Evolutionary conservation across 2,329 filamentous ascomycete species (phyloP).

Genomic region (Drechslerella dactyloides): DNA sequence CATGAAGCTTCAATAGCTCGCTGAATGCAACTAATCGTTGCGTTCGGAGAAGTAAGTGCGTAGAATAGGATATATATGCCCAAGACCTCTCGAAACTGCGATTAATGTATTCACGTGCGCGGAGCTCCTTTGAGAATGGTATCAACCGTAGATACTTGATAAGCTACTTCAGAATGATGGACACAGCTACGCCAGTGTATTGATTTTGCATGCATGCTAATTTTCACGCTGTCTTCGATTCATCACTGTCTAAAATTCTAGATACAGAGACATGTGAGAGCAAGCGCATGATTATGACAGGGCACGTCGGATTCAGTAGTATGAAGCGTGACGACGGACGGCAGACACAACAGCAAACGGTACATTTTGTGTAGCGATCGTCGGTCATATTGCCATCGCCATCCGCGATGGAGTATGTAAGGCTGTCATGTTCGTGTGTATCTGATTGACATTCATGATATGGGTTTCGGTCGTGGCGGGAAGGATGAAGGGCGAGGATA

Average conservation of each 20-base stretch:
- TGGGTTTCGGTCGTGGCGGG: constrained; percentile 4
- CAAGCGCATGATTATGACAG: constrained; percentile 29
- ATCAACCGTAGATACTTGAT: too few relatives aligned
- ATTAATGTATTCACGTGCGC: too few relatives aligned
- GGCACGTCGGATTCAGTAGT: constrained; percentile 3
- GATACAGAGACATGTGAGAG: constrained; percentile 42
- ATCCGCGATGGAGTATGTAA: not conserved
- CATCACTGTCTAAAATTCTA: constrained; percentile 50
- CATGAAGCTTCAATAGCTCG: too few relatives aligned
- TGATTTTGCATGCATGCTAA: too few relatives aligned
- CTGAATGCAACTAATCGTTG: too few relatives aligned
- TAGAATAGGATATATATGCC: too few relatives aligned
- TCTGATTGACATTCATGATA: not conserved
- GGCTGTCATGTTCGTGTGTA: constrained; percentile 16
- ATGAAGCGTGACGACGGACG: constrained; percentile 11
- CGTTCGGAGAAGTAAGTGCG: too few relatives aligned
- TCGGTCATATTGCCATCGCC: not conserved
- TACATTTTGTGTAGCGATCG: constrained; percentile 11
- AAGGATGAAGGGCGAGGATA: constrained; percentile 22
- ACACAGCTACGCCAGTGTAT: too few relatives aligned
- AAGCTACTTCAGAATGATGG: too few relatives aligned
- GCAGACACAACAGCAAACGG: constrained; percentile 3
- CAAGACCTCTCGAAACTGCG: too few relatives aligned
- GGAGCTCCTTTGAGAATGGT: too few relatives aligned
- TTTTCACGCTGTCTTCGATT: constrained; percentile 47